Evolutionary conservation across 768 basidiomycete genomes (phyloP).

Genomic region (Boletus reticulatus): DNA sequence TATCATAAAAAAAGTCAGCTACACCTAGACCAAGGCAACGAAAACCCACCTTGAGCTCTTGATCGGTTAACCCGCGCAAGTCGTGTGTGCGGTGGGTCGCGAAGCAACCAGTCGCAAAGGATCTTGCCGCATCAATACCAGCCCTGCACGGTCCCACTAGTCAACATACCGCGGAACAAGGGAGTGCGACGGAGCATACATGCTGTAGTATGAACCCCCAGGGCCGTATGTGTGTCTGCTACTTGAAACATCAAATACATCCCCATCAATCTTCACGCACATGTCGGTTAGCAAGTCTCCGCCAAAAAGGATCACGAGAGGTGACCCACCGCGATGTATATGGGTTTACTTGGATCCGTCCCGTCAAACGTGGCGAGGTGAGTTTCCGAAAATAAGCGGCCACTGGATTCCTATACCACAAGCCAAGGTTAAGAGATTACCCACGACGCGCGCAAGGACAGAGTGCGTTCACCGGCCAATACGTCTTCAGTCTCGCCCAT

Average conservation of each 20-base stretch:
- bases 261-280: constrained; percentile 73
- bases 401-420: constrained; percentile 43
- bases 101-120: constrained; percentile 95
- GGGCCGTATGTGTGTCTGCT: constrained; percentile 78
- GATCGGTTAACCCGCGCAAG: constrained; percentile 71
- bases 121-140: constrained; percentile 86
- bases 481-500: constrained; percentile 58
- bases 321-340: constrained; percentile 78
- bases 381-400: constrained; percentile 73
- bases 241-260: constrained; percentile 89
- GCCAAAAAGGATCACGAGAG: constrained; percentile 3
- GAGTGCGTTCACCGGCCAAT: constrained; percentile 54
- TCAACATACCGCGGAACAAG: constrained; percentile 21
- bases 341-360: constrained; percentile 53
- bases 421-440: background rate
- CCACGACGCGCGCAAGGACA: background rate
- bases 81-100: constrained; percentile 89
- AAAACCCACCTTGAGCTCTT: constrained; percentile 63
- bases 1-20: constrained; percentile 27
- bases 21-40: background rate
- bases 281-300: constrained; percentile 3
- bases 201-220: constrained; percentile 78
- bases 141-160: constrained; percentile 46
- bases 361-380: constrained; percentile 72
- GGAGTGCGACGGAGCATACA: constrained; percentile 42